A percentile compares a stretch with the other conserved stretches of the same genome.
Conservation (phyloP, 257 asterid genomes). For the Cynanchum wilfordii region DNA sequence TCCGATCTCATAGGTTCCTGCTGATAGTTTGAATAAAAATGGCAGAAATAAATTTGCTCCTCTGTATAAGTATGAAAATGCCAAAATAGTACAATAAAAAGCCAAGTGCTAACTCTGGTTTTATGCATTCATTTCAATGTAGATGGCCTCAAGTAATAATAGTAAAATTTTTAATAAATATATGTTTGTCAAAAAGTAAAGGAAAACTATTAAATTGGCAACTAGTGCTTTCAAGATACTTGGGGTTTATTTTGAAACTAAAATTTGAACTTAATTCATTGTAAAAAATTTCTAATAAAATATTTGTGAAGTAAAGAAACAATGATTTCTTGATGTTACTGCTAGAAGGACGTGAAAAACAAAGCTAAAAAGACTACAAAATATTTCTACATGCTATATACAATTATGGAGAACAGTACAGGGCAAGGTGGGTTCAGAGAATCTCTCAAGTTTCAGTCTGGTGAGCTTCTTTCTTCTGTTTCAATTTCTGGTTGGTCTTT, state of each 20-base stretch:
- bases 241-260: neutral
- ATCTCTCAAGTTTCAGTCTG: slow-evolving; percentile 57
- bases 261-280: neutral
- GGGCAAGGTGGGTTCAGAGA: slow-evolving; percentile 11
- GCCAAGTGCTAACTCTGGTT: neutral
- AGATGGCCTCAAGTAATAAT: neutral
- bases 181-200: neutral
- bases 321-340: neutral
- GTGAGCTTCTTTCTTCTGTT: slow-evolving; percentile 76
- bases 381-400: slow-evolving; percentile 30
- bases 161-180: too few species aligned
- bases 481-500: slow-evolving; percentile 52
- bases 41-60: neutral
- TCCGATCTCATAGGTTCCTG: neutral
- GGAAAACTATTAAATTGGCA: neutral
- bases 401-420: slow-evolving; percentile 34
- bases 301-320: slow-evolving; percentile 3
- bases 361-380: slow-evolving; percentile 22
- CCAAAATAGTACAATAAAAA: neutral
- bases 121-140: neutral
- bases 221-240: neutral
- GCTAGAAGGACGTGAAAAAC: neutral
- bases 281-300: neutral
- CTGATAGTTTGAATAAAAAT: neutral
- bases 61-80: neutral